These are phyloP conservation scores for Cytospora mali DNA, from an alignment of 2,329 filamentous ascomycete species.

Conservation along the genomic window DNA sequence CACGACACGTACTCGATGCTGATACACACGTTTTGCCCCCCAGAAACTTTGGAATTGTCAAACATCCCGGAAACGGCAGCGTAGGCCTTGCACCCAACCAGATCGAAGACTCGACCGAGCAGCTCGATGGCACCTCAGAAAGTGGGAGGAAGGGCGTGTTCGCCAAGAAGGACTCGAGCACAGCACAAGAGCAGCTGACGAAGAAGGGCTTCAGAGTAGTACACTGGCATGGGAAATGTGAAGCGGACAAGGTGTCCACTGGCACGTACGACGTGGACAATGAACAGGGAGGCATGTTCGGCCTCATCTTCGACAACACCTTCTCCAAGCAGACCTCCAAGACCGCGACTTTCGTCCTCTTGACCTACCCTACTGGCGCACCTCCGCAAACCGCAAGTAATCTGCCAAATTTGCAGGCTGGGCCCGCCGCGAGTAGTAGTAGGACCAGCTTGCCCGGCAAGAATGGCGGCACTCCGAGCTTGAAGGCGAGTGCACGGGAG, in stretches of 20 bases:
- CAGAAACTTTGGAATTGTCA: constrained; percentile 95
- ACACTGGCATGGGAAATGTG: constrained; percentile 92
- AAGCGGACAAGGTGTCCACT: constrained; percentile 92
- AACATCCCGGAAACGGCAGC: constrained; percentile 79
- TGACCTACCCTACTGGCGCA: constrained; percentile 86
- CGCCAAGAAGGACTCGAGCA: constrained; percentile 59
- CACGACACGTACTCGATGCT: background rate
- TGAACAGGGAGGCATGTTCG: constrained; percentile 88
- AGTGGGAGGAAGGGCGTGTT: constrained; percentile 51
- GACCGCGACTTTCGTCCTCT: constrained; percentile 88
- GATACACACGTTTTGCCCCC: background rate
- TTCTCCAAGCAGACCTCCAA: constrained; percentile 96
- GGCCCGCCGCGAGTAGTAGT: constrained; percentile 44
- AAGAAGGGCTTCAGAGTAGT: constrained; percentile 70
- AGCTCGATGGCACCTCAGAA: constrained; percentile 31
- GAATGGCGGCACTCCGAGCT: constrained; percentile 44
- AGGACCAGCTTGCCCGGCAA: constrained; percentile 56
- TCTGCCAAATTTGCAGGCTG: constrained; percentile 60
- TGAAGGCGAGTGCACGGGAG: constrained; percentile 50
- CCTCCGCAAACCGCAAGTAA: constrained; percentile 75
- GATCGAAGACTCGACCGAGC: constrained; percentile 46
- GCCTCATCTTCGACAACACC: constrained; percentile 96
- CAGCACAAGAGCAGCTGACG: constrained; percentile 64
- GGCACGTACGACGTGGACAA: constrained; percentile 79
- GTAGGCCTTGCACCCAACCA: constrained; percentile 50